Conservation (phyloP, 768 basidiomycete species). For the Cantharellus anzutake region DNA sequence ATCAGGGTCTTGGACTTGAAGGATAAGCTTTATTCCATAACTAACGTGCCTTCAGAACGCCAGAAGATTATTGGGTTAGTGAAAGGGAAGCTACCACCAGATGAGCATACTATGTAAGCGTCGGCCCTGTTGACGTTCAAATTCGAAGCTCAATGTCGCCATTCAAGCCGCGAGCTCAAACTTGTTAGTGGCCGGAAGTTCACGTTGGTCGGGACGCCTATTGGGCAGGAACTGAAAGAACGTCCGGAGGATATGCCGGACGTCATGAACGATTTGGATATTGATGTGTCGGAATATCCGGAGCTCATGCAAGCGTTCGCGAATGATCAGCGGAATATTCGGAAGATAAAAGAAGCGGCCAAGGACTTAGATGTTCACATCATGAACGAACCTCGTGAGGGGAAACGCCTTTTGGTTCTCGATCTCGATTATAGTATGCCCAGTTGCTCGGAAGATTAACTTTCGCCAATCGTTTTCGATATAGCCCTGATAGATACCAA, state of each 20-base stretch:
- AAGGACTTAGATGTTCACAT: constrained; percentile 44
- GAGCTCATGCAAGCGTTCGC: constrained; percentile 36
- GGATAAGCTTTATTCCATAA: constrained; percentile 40
- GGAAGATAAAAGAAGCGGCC: constrained; percentile 60
- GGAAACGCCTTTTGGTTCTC: constrained; percentile 66
- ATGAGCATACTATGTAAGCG: constrained; percentile 43
- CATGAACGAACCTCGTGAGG: constrained; percentile 55
- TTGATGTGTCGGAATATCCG: constrained; percentile 51
- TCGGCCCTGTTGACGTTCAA: neutral
- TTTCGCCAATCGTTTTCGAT: neutral
- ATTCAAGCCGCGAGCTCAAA: constrained; percentile 35
- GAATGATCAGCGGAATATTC: constrained; percentile 62
- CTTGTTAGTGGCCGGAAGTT: constrained; percentile 51
- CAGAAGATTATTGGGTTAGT: constrained; percentile 79
- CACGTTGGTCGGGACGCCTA: constrained; percentile 69
- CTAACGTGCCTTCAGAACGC: constrained; percentile 61
- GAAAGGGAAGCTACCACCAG: constrained; percentile 64
- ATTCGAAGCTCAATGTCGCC: constrained; percentile 1
- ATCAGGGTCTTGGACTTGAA: constrained; percentile 68
- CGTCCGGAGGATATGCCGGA: constrained; percentile 52
- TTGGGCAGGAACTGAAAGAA: constrained; percentile 73
- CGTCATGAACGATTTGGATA: constrained; percentile 63
- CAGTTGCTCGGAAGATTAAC: constrained; percentile 3
- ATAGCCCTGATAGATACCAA: constrained; percentile 71
- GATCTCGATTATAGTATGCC: constrained; percentile 74